A percentile compares a stretch with the other conserved stretches of the same genome.
Evolutionary conservation across 2,329 filamentous ascomycete genomes (phyloP).

Genomic region (Aureobasidium sp.): DNA sequence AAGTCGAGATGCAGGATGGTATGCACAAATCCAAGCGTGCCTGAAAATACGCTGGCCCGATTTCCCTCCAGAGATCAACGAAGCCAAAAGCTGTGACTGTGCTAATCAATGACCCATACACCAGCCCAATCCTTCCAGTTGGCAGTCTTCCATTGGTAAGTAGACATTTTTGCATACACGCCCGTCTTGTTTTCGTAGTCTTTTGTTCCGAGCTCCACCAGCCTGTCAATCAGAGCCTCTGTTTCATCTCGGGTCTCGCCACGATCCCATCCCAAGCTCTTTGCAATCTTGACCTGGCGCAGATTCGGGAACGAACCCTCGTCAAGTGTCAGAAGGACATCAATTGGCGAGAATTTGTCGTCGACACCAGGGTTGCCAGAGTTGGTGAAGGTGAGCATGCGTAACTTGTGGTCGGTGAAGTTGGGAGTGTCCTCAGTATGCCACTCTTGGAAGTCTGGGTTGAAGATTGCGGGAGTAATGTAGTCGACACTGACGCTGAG

Average conservation of each 20-base stretch:
- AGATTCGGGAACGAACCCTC: slow-evolving; percentile 32
- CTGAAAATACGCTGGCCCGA: background rate
- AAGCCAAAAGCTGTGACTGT: no score
- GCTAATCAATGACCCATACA: slow-evolving; percentile 16
- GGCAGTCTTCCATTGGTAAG: slow-evolving; percentile 13
- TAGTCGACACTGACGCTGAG: slow-evolving; percentile 40
- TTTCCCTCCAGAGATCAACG: background rate
- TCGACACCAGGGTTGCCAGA: slow-evolving; percentile 28
- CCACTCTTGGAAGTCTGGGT: slow-evolving; percentile 15
- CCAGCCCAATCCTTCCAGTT: slow-evolving; percentile 17
- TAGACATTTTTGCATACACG: slow-evolving; percentile 12
- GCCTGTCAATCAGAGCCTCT: slow-evolving; percentile 30
- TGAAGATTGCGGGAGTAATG: slow-evolving; percentile 35
- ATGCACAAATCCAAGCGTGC: slow-evolving; percentile 1
- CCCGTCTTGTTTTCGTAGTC: slow-evolving; percentile 27
- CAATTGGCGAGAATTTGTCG: slow-evolving; percentile 32
- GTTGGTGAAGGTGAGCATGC: slow-evolving; percentile 32
- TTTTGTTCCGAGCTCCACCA: slow-evolving; percentile 30
- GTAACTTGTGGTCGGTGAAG: slow-evolving; percentile 25
- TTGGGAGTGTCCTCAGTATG: background rate
- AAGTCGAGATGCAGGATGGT: background rate
- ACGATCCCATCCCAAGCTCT: slow-evolving; percentile 32
- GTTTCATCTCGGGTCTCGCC: slow-evolving; percentile 27
- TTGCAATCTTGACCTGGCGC: slow-evolving; percentile 29
- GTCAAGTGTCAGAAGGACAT: slow-evolving; percentile 34